Conservation (phyloP, 495 filamentous ascomycete species). For the Neurospora discreta region DNA sequence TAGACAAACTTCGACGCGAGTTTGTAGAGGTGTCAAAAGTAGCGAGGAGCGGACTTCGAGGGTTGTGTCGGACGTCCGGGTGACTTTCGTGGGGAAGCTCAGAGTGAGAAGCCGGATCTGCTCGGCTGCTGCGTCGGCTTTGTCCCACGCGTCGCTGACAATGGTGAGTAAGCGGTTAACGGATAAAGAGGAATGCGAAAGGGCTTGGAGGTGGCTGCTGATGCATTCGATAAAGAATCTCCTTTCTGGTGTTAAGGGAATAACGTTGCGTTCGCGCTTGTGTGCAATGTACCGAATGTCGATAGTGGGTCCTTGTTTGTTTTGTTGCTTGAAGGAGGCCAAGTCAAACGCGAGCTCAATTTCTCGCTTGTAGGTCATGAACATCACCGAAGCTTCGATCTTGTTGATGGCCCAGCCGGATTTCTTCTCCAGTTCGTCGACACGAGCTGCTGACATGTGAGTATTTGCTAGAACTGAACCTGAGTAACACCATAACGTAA, state of each 20-base stretch:
- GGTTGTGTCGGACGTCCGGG: conserved; percentile 44
- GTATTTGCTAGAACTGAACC: background rate
- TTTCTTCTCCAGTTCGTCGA: conserved; percentile 53
- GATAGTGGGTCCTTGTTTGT: conserved; percentile 22
- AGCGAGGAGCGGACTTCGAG: conserved; percentile 42
- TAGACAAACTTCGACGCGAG: conserved; percentile 48
- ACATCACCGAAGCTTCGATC: conserved; percentile 46
- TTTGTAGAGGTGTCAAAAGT: conserved; percentile 46
- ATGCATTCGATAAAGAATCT: conserved; percentile 64
- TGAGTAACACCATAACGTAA: background rate
- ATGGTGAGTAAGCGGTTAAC: conserved; percentile 43
- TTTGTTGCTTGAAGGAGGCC: conserved; percentile 38
- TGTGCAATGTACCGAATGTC: conserved; percentile 44
- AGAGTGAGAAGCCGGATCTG: conserved; percentile 44
- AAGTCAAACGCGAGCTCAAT: conserved; percentile 70
- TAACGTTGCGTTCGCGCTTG: conserved; percentile 37
- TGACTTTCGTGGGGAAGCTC: conserved; percentile 41
- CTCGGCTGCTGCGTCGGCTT: conserved; percentile 37
- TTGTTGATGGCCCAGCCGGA: conserved; percentile 74
- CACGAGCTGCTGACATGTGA: conserved; percentile 40
- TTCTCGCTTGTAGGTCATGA: conserved; percentile 68
- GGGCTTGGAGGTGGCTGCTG: conserved; percentile 42
- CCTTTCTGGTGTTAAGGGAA: conserved; percentile 40
- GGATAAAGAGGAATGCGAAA: conserved; percentile 37
- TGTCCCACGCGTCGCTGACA: conserved; percentile 50